Conservation (phyloP, 1,284 basidiomycete species). For the Golubevia sp. region DNA sequence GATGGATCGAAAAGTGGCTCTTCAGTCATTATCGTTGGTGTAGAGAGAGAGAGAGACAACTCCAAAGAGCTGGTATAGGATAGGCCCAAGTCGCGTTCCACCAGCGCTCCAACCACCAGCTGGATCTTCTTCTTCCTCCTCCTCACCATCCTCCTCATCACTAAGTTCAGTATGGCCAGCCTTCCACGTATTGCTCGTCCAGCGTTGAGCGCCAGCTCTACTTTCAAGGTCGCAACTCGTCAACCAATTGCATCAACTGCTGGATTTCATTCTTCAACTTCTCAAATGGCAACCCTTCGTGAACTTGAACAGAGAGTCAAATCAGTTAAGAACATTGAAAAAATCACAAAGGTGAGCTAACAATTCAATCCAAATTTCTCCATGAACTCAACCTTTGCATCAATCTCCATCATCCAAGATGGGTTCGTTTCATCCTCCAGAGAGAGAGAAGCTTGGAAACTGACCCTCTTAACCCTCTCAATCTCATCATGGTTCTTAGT, state of each 20-base stretch:
- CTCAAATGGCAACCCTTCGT: conserved; percentile 94
- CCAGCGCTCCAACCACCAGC: too few relatives aligned
- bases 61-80: too few relatives aligned
- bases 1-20: conserved; percentile 81
- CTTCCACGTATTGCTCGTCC: conserved; percentile 43
- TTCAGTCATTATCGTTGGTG: conserved; percentile 59
- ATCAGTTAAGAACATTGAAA: conserved; percentile 93
- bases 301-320: conserved; percentile 96
- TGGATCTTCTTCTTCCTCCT: conserved; percentile 5
- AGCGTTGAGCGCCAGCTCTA: conserved; percentile 28
- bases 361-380: neutral
- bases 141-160: neutral
- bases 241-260: conserved; percentile 13
- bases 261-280: conserved; percentile 63
- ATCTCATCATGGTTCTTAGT: conserved; percentile 67
- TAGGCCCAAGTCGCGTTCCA: too few relatives aligned
- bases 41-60: too few relatives aligned
- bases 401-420: too few relatives aligned
- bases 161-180: conserved; percentile 34
- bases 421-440: too few relatives aligned
- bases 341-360: conserved; percentile 90
- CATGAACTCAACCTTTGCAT: too few relatives aligned
- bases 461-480: too few relatives aligned
- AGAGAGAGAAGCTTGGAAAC: too few relatives aligned
- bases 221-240: conserved; percentile 18